A percentile compares a stretch with the other conserved stretches of the same genome.
Conservation (phyloP, 2,329 filamentous ascomycete species). For the Lithohypha guttulata region DNA sequence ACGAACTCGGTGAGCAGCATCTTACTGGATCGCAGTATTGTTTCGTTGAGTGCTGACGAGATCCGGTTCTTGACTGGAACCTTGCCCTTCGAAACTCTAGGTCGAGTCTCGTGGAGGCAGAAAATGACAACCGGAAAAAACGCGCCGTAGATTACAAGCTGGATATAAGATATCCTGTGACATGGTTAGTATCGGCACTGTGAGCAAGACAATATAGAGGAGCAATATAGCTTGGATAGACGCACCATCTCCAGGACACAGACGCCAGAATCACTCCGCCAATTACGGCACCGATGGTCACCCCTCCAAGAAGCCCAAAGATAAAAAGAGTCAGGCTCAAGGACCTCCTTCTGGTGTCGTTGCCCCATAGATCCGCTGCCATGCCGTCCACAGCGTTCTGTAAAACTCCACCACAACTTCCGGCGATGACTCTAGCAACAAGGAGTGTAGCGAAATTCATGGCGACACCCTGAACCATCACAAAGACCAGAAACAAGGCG, state of each 20-base stretch:
- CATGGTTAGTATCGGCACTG: too few species aligned
- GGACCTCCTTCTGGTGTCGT: conserved; percentile 12
- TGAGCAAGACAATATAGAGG: too few species aligned
- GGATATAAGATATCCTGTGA: conserved; percentile 16
- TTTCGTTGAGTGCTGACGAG: conserved; percentile 33
- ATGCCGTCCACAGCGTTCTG: conserved; percentile 9
- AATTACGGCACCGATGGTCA: conserved; percentile 16
- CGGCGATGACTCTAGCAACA: conserved; percentile 23
- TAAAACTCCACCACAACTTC: conserved; percentile 13
- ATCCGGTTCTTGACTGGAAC: conserved; percentile 15
- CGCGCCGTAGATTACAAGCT: conserved; percentile 35
- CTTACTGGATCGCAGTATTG: conserved; percentile 22
- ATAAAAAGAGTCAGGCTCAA: conserved; percentile 15
- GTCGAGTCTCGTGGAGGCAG: conserved; percentile 37
- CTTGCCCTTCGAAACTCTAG: background rate
- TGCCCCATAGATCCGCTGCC: conserved; percentile 8
- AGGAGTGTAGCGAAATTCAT: conserved; percentile 20
- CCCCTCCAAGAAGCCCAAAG: conserved; percentile 14
- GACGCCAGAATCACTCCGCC: conserved; percentile 14
- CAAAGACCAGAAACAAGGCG: conserved; percentile 22
- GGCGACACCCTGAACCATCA: conserved; percentile 21
- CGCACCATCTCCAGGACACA: conserved; percentile 16
- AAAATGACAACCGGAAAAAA: conserved; percentile 32
- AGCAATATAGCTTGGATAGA: too few species aligned
- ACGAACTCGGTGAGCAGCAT: conserved; percentile 36